A percentile compares a stretch with the other conserved stretches of the same genome.
phyloP scores from a whole-genome alignment of 2,329 filamentous ascomycete species.

The Salinomyces thailandicus region DNA sequence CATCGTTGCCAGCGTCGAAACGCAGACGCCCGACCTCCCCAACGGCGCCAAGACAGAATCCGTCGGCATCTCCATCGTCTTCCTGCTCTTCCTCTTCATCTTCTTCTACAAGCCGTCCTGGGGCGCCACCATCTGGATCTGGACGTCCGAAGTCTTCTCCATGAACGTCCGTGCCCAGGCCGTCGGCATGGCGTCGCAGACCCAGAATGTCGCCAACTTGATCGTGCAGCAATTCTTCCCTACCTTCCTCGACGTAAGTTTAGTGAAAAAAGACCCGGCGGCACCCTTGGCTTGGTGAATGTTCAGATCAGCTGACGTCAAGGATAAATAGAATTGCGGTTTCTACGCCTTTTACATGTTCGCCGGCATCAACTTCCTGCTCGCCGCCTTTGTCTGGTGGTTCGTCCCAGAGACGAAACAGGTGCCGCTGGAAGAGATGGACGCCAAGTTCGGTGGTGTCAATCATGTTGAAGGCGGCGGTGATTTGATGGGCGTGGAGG shows the following conservation, averaged over 20 bases:
- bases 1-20: constrained; percentile 48
- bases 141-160: constrained; percentile 58
- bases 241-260: constrained; percentile 42
- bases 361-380: constrained; percentile 35
- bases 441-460: constrained; percentile 41
- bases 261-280: no score
- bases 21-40: constrained; percentile 45
- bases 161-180: constrained; percentile 64
- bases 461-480: constrained; percentile 48
- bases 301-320: background rate
- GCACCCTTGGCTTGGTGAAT: background rate
- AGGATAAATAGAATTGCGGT: constrained; percentile 36
- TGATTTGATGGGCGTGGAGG: constrained; percentile 32
- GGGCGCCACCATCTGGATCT: constrained; percentile 62
- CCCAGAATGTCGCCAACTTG: constrained; percentile 51
- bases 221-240: constrained; percentile 64
- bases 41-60: constrained; percentile 46
- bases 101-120: constrained; percentile 52
- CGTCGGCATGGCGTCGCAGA: constrained; percentile 54
- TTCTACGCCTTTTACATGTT: constrained; percentile 50
- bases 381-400: constrained; percentile 33
- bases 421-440: constrained; percentile 46
- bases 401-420: constrained; percentile 35
- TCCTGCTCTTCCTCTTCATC: constrained; percentile 33
- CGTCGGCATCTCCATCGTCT: constrained; percentile 58